Base-by-base conservation (phyloP, 495 filamentous ascomycete genomes). In the Penicillium goetzii region DNA sequence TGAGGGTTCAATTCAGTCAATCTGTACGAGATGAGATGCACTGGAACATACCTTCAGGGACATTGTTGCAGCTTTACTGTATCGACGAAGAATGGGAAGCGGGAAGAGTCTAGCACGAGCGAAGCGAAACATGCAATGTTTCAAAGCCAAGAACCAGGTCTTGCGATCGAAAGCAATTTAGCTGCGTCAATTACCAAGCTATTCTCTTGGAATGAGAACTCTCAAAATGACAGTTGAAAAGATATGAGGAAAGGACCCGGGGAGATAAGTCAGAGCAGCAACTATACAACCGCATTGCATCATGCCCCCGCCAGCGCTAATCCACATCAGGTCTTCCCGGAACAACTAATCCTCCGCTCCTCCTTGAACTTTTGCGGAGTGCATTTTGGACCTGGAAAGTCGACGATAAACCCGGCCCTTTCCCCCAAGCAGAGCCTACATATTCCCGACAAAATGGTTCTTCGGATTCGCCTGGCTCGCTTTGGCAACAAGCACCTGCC, bases 391-490 rank as follows among this genome's bases (percentile, higher is more conserved):
- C 32, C 41, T 56, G 36, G 49, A 54, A 53, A 26, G 51, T 43
- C 49, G 49, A 38, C 36, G 34, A 40, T 23, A 15, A 51, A 12
- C 23, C 26, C 36, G 23, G 47, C 26, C 36, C 25, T 55, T 25
- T 51, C 23, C 58, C 9, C 58, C 9, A 52, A 60, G 40, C 43
- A 52, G 23, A 47, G 49, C 30, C 12, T 26, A 59, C 65, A 28
- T 65, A 61, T 15, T 64, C 17, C 40, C 61, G 58, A 58, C 75
- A 77, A 65, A 28, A 99, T 99, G 95, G 96, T 98, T 57, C 83
- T 99, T 67, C 90, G 88, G 72, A 92, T 99, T 74, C 89, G 95
- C 56, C 85, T 99, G 68, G 89, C 95, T 54, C 95, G 95, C 81
- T 97, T 98, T 74, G 95, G 96, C 67, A 90, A 90, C 78, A 86